Evolutionary conservation across 257 asterid genomes (phyloP).

Genomic region (Solanum etuberosum): DNA sequence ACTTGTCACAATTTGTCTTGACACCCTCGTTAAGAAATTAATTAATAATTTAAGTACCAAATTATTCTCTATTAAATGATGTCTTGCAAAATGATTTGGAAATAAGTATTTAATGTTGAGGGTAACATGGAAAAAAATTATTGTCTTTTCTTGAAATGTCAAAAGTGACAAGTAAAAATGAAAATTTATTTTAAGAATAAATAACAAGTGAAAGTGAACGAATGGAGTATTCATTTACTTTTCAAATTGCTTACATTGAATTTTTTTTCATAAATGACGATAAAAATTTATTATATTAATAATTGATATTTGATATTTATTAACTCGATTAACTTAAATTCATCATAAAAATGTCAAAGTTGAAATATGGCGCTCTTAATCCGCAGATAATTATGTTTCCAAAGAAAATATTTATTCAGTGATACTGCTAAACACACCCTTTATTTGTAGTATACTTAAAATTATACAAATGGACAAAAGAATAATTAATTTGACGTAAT

Average conservation of each 20-base stretch:
- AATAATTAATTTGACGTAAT: not conserved
- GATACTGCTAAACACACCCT: not conserved
- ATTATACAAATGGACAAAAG: not conserved
- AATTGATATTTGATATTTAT: not conserved
- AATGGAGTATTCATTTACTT: not conserved
- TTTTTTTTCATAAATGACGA: not conserved
- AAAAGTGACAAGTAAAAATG: too few species aligned
- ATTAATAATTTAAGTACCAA: too few species aligned
- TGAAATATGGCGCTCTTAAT: not conserved
- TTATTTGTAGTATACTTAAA: too few species aligned
- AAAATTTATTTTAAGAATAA: too few species aligned
- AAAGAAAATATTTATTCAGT: not conserved
- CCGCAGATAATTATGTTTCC: not conserved
- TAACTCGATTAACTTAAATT: not conserved
- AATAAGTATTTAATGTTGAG: too few species aligned
- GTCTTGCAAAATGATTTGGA: fast-evolving
- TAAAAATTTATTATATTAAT: not conserved
- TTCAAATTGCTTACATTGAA: not conserved
- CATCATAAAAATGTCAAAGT: not conserved
- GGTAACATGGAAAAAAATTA: too few species aligned
- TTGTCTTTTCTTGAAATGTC: fast-evolving
- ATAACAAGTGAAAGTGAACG: too few species aligned
- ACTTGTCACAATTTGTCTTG: too few species aligned
- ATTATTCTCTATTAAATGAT: too few species aligned
- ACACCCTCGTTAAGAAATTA: too few species aligned